These are phyloP conservation scores for Areca catechu DNA, from an alignment of 176 grass and related monocot genomes.

Conservation along the genomic window DNA sequence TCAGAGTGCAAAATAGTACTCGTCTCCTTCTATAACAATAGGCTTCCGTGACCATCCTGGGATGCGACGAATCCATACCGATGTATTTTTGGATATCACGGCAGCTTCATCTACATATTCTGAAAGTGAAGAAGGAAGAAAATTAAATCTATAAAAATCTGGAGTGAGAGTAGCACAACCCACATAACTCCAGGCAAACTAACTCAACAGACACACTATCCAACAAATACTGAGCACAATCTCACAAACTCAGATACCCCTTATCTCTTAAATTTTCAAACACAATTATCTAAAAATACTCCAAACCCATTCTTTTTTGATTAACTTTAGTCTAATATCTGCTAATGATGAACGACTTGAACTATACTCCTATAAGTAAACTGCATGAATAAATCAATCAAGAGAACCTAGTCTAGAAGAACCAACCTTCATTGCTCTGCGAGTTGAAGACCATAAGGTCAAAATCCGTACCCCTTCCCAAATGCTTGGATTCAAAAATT, in stretches of 20 bases:
- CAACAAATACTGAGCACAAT: no score
- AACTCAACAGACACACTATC: background rate
- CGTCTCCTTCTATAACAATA: constrained; percentile 44
- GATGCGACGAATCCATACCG: constrained; percentile 38
- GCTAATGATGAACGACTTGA: background rate
- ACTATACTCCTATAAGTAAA: background rate
- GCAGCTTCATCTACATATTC: constrained; percentile 42
- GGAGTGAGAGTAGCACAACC: constrained; percentile 9
- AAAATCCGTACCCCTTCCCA: constrained; percentile 22
- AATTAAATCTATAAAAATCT: constrained; percentile 37
- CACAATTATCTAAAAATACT: no score
- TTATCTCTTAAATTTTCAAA: no score
- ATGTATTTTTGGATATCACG: constrained; percentile 33
- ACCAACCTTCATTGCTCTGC: constrained; percentile 52
- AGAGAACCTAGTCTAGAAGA: constrained; percentile 9
- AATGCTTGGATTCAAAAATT: constrained; percentile 25
- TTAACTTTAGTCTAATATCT: no score
- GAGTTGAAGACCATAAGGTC: constrained; percentile 38
- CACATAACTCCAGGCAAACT: constrained; percentile 1
- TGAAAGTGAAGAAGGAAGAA: constrained; percentile 29
- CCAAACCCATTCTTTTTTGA: no score
- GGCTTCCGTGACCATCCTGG: constrained; percentile 19
- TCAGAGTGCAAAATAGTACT: constrained; percentile 65
- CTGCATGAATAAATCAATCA: constrained; percentile 1
- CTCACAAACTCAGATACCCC: no score